Percentiles rank a stretch among this genome's conserved stretches.
Conservation (phyloP, 352 stramenopile species). For the Thraustochytrium striatum region DNA sequence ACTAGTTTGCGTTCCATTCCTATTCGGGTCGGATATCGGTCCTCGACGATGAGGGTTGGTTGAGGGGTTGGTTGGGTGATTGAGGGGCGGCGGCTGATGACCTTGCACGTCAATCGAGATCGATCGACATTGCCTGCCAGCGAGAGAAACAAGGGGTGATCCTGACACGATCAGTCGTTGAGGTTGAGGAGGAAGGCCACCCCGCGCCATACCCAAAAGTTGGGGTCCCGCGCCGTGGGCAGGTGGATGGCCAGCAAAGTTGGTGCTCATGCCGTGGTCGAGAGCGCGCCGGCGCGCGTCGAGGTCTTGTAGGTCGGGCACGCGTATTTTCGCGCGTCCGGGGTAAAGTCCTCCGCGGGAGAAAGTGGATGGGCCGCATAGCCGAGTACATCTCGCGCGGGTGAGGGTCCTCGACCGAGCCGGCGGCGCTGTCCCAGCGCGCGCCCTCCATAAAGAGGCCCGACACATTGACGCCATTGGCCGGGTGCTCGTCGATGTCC, state of each 20-base stretch:
- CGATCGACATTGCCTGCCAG: no score
- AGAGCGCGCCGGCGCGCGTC: constrained; percentile 79
- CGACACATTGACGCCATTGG: constrained; percentile 75
- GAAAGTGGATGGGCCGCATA: constrained; percentile 82
- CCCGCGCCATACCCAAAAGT: constrained; percentile 86
- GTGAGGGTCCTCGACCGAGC: constrained; percentile 68
- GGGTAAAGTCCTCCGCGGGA: constrained; percentile 72
- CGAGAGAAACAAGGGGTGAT: no score
- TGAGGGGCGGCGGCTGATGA: no score
- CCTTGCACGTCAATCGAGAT: no score
- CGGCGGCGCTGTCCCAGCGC: constrained; percentile 69
- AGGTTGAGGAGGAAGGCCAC: constrained; percentile 86
- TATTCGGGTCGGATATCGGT: no score
- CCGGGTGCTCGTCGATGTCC: not conserved
- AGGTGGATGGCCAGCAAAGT: constrained; percentile 87
- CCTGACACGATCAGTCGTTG: constrained; percentile 65
- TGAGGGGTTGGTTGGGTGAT: no score
- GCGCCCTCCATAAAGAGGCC: constrained; percentile 74
- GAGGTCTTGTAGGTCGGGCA: constrained; percentile 91
- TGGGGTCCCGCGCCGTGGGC: constrained; percentile 68
- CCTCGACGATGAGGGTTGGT: no score
- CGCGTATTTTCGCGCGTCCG: constrained; percentile 67
- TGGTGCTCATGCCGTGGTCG: constrained; percentile 86
- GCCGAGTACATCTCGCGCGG: constrained; percentile 84
- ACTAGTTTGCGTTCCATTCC: no score